These are phyloP conservation scores for Gastrodia elata DNA, from an alignment of 106 monocot species.

Conservation along the genomic window DNA sequence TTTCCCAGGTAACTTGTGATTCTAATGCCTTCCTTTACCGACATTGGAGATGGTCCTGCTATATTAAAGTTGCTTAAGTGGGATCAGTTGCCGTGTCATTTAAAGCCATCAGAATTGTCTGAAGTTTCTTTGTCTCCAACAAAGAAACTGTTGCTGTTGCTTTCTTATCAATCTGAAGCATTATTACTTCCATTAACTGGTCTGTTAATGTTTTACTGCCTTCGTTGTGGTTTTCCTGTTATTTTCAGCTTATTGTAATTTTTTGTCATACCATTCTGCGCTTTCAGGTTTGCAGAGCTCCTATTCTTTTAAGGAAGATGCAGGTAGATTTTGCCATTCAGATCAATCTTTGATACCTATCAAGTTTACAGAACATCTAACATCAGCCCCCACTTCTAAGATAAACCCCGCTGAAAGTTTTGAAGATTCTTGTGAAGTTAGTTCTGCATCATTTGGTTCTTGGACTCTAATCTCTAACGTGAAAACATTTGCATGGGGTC, in stretches of 20 bases:
- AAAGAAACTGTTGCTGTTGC: constrained; percentile 49
- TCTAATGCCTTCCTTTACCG: constrained; percentile 25
- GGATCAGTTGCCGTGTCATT: constrained; percentile 26
- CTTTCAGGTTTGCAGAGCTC: constrained; percentile 13
- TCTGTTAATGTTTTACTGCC: constrained; percentile 6
- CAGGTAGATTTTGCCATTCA: constrained; percentile 13
- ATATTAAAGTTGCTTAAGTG: constrained; percentile 62
- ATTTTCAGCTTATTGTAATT: background rate
- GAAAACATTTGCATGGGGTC: constrained; percentile 74
- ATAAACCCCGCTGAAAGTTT: constrained; percentile 11
- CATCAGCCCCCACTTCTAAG: constrained; percentile 8
- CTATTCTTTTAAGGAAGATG: constrained; percentile 3
- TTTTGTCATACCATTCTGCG: background rate
- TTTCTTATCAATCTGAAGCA: constrained; percentile 55
- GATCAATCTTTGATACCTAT: background rate
- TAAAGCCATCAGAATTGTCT: constrained; percentile 46
- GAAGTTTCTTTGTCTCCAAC: constrained; percentile 81
- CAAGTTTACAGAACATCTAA: constrained; percentile 9
- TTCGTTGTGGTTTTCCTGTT: background rate
- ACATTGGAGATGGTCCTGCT: constrained; percentile 38
- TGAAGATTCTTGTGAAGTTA: constrained; percentile 1
- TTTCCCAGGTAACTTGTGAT: constrained; percentile 12
- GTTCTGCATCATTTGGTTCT: constrained; percentile 17
- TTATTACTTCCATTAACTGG: constrained; percentile 47
- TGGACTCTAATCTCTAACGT: constrained; percentile 46